phyloP scores from a whole-genome alignment of 768 basidiomycete genomes.

The Auricularia sp. region DNA sequence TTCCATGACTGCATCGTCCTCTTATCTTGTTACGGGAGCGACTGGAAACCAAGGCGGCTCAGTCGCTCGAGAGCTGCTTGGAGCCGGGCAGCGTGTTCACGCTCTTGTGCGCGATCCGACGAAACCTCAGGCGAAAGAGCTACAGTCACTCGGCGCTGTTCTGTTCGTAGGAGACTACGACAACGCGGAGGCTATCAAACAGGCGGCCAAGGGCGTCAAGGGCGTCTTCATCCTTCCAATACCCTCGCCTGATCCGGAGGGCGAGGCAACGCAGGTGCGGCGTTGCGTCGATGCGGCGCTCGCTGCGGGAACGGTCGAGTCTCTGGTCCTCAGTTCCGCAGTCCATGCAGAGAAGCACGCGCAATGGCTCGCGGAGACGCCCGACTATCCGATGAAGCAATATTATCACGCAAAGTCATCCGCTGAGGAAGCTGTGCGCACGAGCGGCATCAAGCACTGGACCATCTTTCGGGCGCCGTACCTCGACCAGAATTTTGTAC shows the following conservation, averaged over 20 bases:
- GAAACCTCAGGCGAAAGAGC: not conserved
- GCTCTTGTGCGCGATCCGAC: not conserved
- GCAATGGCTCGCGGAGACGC: not conserved
- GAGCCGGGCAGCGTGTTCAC: not conserved
- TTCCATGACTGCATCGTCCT: not conserved
- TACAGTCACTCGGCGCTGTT: not conserved
- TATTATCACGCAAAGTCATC: not conserved
- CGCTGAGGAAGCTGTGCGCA: not conserved
- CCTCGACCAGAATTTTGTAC: not conserved
- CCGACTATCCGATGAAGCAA: not conserved
- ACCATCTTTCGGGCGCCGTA: not conserved
- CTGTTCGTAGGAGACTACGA: not conserved
- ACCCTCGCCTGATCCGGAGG: not conserved
- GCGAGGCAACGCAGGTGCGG: not conserved
- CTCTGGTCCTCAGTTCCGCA: not conserved
- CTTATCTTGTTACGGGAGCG: not conserved
- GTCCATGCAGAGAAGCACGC: not conserved
- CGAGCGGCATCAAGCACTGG: not conserved
- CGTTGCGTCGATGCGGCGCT: not conserved
- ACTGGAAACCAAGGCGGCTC: not conserved
- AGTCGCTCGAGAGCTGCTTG: not conserved
- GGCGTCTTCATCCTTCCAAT: not conserved
- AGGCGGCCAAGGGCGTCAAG: not conserved
- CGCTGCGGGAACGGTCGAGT: not conserved
- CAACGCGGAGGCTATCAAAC: not conserved